These are phyloP conservation scores for Microglena sp. DNA, from an alignment of 139 green algal species.

Conservation along the genomic window DNA sequence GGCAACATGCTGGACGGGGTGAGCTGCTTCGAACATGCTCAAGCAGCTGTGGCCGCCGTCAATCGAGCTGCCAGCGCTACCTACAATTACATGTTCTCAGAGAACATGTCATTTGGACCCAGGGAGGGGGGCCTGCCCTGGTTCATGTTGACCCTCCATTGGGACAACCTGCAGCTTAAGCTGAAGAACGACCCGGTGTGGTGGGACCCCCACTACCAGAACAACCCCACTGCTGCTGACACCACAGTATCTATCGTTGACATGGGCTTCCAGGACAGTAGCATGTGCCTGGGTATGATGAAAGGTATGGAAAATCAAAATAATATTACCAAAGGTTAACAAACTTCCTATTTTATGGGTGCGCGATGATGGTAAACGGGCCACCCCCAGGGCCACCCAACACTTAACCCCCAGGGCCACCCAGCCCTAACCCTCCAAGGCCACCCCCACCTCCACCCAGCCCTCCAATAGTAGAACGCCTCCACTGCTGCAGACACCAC, in stretches of 20 bases:
- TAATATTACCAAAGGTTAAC: too few species aligned
- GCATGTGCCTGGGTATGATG: conserved; percentile 18
- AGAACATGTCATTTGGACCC: conserved; percentile 10
- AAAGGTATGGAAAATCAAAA: too few species aligned
- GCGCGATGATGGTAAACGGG: too few species aligned
- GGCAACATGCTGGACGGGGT: conserved; percentile 8
- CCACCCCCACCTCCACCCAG: too few species aligned
- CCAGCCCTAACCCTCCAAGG: too few species aligned
- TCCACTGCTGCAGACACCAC: background rate
- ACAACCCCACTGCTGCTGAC: background rate
- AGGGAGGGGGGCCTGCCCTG: conserved; percentile 5
- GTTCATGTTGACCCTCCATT: conserved; percentile 26
- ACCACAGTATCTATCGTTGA: conserved; percentile 7
- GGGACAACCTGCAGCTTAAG: conserved; percentile 9
- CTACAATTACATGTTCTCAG: background rate
- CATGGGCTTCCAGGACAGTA: conserved; percentile 6
- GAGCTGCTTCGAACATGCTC: background rate
- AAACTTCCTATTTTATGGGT: too few species aligned
- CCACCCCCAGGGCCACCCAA: too few species aligned
- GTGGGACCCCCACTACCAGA: conserved; percentile 13
- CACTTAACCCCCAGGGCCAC: too few species aligned
- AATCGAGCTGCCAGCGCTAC: too few species aligned
- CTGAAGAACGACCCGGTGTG: conserved; percentile 14
- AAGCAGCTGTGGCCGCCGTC: background rate
- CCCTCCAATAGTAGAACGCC: background rate